Percentiles rank a stretch among this genome's conserved stretches.
These are phyloP conservation scores for Aegilops longissima DNA, from an alignment of 176 grass and related monocot species.

Conservation along the genomic window DNA sequence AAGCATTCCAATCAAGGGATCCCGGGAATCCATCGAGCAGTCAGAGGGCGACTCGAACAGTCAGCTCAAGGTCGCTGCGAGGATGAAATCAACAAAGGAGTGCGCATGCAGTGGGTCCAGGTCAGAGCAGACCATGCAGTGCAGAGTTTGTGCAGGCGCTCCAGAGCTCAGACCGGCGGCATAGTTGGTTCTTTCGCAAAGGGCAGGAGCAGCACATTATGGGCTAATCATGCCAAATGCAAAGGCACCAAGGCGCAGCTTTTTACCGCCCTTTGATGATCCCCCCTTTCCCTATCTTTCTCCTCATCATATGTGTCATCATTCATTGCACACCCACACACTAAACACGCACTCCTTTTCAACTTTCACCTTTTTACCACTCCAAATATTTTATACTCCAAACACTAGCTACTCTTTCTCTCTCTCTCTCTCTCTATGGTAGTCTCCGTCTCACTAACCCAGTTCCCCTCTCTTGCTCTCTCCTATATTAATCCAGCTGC, in stretches of 20 bases:
- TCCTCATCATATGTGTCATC: constrained; percentile 70
- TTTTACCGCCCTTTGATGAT: constrained; percentile 42
- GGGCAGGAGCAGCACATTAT: constrained; percentile 57
- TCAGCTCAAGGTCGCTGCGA: no score
- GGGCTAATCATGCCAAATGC: constrained; percentile 90
- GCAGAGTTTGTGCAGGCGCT: neutral
- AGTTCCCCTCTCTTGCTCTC: neutral
- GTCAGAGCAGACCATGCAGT: neutral
- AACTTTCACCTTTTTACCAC: constrained; percentile 56
- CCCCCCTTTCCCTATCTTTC: constrained; percentile 35
- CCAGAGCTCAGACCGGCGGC: neutral
- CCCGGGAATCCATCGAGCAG: no score
- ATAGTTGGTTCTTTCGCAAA: neutral
- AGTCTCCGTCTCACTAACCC: neutral
- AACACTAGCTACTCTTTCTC: neutral
- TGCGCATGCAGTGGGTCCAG: constrained; percentile 1
- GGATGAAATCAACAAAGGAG: no score
- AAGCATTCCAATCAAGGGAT: no score
- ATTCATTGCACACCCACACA: constrained; percentile 29
- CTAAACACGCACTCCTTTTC: constrained; percentile 31
- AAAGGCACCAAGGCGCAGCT: constrained; percentile 77
- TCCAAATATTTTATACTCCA: neutral
- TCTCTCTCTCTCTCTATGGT: neutral
- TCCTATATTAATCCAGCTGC: constrained; percentile 42
- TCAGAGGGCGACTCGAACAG: no score